Base-by-base conservation (phyloP, 2,329 filamentous ascomycete species). In the Phoma sp. region DNA sequence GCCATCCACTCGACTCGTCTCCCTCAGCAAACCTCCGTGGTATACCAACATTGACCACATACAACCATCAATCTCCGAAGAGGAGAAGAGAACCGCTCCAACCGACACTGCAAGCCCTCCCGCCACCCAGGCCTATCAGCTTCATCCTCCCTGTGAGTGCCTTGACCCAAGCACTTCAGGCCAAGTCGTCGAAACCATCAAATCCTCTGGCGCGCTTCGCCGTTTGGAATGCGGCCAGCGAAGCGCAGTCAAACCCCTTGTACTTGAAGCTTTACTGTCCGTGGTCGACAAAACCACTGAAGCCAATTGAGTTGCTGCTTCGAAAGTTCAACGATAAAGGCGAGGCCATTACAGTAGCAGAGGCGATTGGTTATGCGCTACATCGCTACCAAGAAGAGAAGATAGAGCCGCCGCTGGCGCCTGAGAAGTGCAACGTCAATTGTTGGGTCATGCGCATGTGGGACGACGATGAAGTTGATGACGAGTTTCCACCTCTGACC, bases 361-460 rank as follows among this genome's bases (percentile, higher is more conserved):
- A 96, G 65, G 82, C 92, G n/a, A 92, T 96, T 60, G 91, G 91
- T 0, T 81, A 93, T 57, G 87, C 87, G 57, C 75, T 96, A 11
- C 93, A 89, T 81, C 82, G 88, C 58, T 95, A 93, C 70, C 85
- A 86, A 40, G 88, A 93, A 64, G 90, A 93, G 69, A 89, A 89
- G 62, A 78, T 86, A 23, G 84, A 92, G 59, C 91, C 91, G 3
- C 71, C 82, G 0, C 78, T 95, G 9, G 78, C 85, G 0, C 71
- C 78, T 2, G 84, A 87, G 43, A 90, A 91, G 67, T 79, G 86
- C 46, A 91, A 91, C 63, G 87, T 93, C 63, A 93, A 93, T 67
- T 87, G 87, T 79, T 95, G 90, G 89, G 91, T 87, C 20, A 77
- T 96, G 50, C 84, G 90, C 33, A 92, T 96, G 86, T 90, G 93